Evolutionary conservation across 176 grass and related monocot genomes (phyloP).

Genomic region (Canna indica): DNA sequence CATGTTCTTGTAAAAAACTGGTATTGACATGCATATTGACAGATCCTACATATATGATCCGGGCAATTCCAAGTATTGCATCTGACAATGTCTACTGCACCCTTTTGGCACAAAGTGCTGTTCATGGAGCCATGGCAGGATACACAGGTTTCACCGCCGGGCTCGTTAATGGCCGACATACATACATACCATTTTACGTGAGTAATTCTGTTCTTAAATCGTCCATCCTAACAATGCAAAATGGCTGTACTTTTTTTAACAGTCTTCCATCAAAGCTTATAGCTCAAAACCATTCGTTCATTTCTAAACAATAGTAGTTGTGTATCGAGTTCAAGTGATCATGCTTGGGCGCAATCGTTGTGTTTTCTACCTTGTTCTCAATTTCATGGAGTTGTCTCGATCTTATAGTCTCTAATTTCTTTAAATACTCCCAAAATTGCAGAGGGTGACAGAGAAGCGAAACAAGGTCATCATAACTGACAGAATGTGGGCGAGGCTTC

Average conservation of each 20-base stretch:
- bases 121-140: conserved; percentile 17
- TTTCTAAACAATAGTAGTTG: too few species aligned
- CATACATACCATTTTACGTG: conserved; percentile 10
- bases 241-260: too few species aligned
- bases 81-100: conserved; percentile 13
- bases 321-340: too few species aligned
- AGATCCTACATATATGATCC: conserved; percentile 19
- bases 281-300: neutral
- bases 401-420: neutral
- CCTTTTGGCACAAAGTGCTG: conserved; percentile 12
- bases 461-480: conserved; percentile 18
- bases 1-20: neutral
- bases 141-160: conserved; percentile 12
- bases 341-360: too few species aligned
- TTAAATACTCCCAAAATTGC: neutral
- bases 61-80: conserved; percentile 12
- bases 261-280: too few species aligned
- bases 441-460: conserved; percentile 8
- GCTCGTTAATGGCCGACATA: conserved; percentile 12
- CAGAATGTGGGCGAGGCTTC: conserved; percentile 20
- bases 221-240: neutral
- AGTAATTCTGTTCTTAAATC: neutral
- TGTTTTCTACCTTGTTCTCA: neutral
- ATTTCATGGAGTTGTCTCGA: neutral
- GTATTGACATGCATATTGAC: neutral